Percentiles rank a stretch among this genome's conserved stretches.
phyloP scores from a whole-genome alignment of 2,329 filamentous ascomycete species.

The Eutypella sp. region DNA sequence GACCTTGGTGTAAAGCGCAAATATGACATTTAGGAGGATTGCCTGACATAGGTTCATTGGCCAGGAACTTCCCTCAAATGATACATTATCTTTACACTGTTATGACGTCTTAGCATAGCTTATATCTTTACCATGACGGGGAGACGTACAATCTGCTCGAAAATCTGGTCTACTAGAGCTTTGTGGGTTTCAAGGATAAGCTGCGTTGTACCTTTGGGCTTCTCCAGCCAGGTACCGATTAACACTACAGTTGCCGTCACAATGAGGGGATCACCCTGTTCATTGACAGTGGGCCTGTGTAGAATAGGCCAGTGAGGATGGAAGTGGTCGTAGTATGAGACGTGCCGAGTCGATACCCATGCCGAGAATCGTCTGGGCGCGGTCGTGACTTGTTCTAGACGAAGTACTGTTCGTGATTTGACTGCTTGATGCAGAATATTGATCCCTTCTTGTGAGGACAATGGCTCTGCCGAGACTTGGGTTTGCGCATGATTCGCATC shows the following conservation, averaged over 20 bases:
- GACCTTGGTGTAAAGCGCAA: not conserved
- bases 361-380: not conserved
- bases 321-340: not conserved
- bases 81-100: not conserved
- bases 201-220: not conserved
- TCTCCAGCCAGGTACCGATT: not conserved
- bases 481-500: too few relatives aligned
- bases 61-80: not conserved
- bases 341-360: not conserved
- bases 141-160: not conserved
- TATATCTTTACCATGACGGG: not conserved
- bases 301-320: constrained; percentile 2
- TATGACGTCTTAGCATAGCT: not conserved
- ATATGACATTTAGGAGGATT: constrained; percentile 1
- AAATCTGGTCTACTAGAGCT: not conserved
- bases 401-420: not conserved
- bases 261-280: not conserved
- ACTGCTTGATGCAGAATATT: not conserved
- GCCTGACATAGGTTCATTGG: constrained; percentile 1
- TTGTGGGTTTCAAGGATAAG: not conserved
- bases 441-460: not conserved
- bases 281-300: not conserved
- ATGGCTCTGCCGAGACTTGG: not conserved
- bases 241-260: constrained; percentile 1
- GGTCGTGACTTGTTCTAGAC: not conserved